phyloP scores from a whole-genome alignment of 1,139 yeast species.

The Hansenula sp. region DNA sequence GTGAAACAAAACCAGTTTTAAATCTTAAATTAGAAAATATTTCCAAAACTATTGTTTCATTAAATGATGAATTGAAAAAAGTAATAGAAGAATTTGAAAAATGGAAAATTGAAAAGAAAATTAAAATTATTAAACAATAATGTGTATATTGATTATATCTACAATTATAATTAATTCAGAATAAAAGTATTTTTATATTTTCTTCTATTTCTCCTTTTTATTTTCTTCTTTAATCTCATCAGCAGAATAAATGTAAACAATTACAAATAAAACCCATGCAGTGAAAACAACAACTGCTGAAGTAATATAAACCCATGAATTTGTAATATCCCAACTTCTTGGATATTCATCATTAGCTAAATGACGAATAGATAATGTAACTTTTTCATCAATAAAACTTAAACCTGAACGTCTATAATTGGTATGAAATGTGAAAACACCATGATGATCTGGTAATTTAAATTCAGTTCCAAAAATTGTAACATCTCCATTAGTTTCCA shows the following conservation, averaged over 20 bases:
- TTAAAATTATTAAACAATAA: conserved; percentile 1
- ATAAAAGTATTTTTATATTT: not conserved
- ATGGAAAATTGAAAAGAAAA: conserved; percentile 42
- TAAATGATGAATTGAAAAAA: conserved; percentile 42
- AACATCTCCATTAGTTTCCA: conserved; percentile 24
- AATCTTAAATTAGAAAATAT: conserved; percentile 49
- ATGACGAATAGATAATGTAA: conserved; percentile 84
- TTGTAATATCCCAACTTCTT: conserved; percentile 89
- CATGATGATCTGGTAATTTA: conserved; percentile 91
- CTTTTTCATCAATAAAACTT: conserved; percentile 59
- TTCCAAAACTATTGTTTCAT: conserved; percentile 36
- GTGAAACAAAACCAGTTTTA: conserved; percentile 67
- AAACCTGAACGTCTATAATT: conserved; percentile 80
- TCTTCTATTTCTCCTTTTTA: conserved; percentile 20
- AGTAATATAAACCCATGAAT: conserved; percentile 86
- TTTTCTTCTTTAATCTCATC: conserved; percentile 16
- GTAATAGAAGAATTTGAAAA: conserved; percentile 53
- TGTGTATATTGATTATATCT: no score
- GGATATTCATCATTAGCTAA: conserved; percentile 94
- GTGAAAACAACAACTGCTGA: conserved; percentile 64
- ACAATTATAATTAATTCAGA: not conserved
- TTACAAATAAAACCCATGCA: conserved; percentile 74
- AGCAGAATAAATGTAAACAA: conserved; percentile 41
- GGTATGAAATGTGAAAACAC: conserved; percentile 84
- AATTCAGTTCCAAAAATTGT: conserved; percentile 53